phyloP scores from a whole-genome alignment of 1,139 yeast species.

The Candida sojae region DNA sequence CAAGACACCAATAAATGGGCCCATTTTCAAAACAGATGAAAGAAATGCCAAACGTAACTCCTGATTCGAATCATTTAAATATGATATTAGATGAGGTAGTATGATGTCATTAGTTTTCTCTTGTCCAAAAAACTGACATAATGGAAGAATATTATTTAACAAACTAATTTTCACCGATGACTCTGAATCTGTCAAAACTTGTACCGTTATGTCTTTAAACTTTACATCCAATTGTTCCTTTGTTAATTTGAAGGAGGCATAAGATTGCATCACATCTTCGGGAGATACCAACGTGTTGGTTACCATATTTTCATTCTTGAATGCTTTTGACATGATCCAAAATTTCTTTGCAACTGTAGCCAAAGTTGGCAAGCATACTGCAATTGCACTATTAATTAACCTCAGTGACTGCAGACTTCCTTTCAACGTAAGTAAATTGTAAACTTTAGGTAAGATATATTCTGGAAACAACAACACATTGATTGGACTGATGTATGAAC shows the following conservation, averaged over 20 bases:
- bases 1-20: slow-evolving; percentile 77
- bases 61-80: slow-evolving; percentile 76
- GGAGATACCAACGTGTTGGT: slow-evolving; percentile 7
- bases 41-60: slow-evolving; percentile 71
- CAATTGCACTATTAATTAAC: slow-evolving; percentile 39
- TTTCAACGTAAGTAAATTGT: slow-evolving; percentile 36
- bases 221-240: slow-evolving; percentile 35
- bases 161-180: slow-evolving; percentile 70
- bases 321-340: slow-evolving; percentile 62
- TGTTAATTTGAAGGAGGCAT: slow-evolving; percentile 20
- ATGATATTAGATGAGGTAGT: slow-evolving; percentile 87
- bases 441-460: slow-evolving; percentile 74
- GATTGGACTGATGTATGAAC: slow-evolving; percentile 71
- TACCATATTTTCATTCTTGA: slow-evolving; percentile 37
- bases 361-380: slow-evolving; percentile 69
- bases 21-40: slow-evolving; percentile 72
- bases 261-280: slow-evolving; percentile 12
- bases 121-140: slow-evolving; percentile 82
- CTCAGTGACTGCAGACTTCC: slow-evolving; percentile 19
- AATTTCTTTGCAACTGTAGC: slow-evolving; percentile 66
- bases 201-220: slow-evolving; percentile 66
- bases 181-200: slow-evolving; percentile 68
- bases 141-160: slow-evolving; percentile 65
- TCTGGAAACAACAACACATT: slow-evolving; percentile 79
- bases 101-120: slow-evolving; percentile 87